Evolutionary conservation across 202 grass and related monocot genomes (phyloP), one percentile per base, ranked within the genome.

Genomic region (Carex arenaria): DNA sequence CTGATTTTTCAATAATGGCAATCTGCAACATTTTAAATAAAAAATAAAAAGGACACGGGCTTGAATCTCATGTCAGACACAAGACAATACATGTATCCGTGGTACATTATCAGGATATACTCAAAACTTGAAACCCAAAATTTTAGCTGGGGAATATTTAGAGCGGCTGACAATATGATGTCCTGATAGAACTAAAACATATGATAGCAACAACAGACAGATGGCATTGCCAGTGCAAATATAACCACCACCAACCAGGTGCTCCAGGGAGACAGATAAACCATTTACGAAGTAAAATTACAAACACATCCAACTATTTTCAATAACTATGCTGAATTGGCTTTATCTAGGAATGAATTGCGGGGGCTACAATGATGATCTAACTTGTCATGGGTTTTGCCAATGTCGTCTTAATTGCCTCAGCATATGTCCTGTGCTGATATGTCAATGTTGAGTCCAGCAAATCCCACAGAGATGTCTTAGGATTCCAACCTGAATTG

Each of bases 361-460:
- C 15, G 1, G 32, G 83, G 54, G 62, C 71, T 85, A 77, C 31
- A 34, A 54, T 80, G 38, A 64, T 64, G 43, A 14, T 94, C 91
- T 97, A 97, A 87, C 89, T 91, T n/a, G 89, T 80, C 20, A 84
- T 84, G 82, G 91, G 87, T 85, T 93, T 89, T 65, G 93, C 86
- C 86, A 95, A 91, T 62, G 90, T 85, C 51, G 67, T 93, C 65
- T 93, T 98, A 42, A 98, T 85, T 42, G 95, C 92, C 74, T 98
- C 95, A 57, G 94, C 94, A 83, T 98, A 98, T 12, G 95, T 98
- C 91, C 86, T 95, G 86, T 93, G 93, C 86, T 98, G 95, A 72
- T 98, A 98, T 64, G 93, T 93, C 80, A 98, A 83, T 17, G 93
- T 95, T 38, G 93, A 95, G 80, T 98, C 93, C 83, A 98, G 65